These are phyloP conservation scores for Euryodendron excelsum DNA, from an alignment of 148 eudicot genomes.

Conservation along the genomic window DNA sequence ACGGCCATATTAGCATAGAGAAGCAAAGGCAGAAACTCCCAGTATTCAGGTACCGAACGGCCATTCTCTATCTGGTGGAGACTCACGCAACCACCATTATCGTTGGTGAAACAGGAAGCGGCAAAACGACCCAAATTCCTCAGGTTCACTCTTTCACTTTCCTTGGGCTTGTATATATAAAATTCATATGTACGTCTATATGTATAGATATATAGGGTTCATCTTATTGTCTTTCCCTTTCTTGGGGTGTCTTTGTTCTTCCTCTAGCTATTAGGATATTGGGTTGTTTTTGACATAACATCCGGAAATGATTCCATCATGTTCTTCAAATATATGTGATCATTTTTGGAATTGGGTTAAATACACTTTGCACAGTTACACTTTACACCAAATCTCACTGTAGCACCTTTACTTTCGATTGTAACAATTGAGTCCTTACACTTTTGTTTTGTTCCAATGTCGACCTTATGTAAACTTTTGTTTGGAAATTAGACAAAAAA, in stretches of 20 bases:
- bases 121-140: constrained; percentile 97
- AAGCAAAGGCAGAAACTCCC: constrained; percentile 82
- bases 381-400: no score
- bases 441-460: no score
- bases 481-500: no score
- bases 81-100: constrained; percentile 72
- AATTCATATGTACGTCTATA: background rate
- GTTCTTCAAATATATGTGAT: no score
- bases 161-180: background rate
- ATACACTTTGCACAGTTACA: no score
- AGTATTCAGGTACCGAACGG: constrained; percentile 60
- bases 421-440: no score
- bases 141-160: constrained; percentile 41
- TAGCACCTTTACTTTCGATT: no score
- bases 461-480: no score
- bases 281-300: background rate
- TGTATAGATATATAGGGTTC: background rate
- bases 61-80: constrained; percentile 82
- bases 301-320: background rate
- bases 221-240: no score
- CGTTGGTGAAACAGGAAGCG: constrained; percentile 95
- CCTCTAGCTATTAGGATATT: background rate
- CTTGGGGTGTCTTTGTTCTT: background rate
- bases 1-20: constrained; percentile 57
- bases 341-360: no score